Evolutionary conservation across 768 basidiomycete species (phyloP).

Genomic region (Calocera viscosa): DNA sequence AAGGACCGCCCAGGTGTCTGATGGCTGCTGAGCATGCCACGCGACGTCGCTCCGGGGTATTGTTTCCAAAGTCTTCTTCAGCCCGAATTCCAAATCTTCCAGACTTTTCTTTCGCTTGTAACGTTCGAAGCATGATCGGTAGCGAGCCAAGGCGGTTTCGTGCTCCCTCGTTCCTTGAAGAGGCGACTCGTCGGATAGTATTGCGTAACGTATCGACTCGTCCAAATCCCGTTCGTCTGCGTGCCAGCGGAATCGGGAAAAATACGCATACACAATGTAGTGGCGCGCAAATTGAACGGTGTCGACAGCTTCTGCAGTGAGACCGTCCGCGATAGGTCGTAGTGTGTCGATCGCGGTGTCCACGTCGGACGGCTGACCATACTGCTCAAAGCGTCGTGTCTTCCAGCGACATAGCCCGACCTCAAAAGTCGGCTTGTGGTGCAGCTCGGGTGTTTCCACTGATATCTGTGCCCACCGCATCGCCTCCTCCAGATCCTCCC

Average conservation of each 20-base stretch:
- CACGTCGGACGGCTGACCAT: background rate
- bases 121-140: background rate
- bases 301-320: background rate
- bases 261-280: background rate
- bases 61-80: background rate
- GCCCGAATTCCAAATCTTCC: background rate
- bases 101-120: background rate
- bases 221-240: background rate
- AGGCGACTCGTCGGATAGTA: background rate
- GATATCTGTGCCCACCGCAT: background rate
- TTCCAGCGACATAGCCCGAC: background rate
- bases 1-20: background rate
- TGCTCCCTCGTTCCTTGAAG: background rate
- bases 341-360: background rate
- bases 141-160: background rate
- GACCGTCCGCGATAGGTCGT: background rate
- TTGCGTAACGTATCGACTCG: background rate
- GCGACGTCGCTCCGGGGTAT: conserved; percentile 1
- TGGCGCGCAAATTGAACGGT: background rate
- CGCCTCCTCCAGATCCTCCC: background rate
- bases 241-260: background rate
- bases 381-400: background rate
- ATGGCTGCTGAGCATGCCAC: background rate
- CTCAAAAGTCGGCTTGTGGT: background rate
- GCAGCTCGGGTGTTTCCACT: background rate